Conservation (phyloP, 306 rosid species). For the Cucumis sativus region DNA sequence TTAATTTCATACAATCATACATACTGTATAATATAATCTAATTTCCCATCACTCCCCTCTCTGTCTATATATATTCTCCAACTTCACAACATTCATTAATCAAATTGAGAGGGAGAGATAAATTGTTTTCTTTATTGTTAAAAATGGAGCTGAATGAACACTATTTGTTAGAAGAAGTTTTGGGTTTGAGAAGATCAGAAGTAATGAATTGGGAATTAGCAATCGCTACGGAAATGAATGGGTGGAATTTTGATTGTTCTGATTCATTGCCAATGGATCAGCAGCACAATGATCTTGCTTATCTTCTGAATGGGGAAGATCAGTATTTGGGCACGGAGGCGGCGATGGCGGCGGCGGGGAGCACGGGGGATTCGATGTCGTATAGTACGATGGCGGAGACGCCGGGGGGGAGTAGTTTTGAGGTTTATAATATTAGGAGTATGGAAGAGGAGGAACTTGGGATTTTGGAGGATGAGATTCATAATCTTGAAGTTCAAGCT, state of each 20-base stretch:
- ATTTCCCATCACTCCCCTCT: neutral
- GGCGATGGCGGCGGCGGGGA: slow-evolving; percentile 22
- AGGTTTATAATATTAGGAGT: slow-evolving; percentile 13
- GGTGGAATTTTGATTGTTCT: slow-evolving; percentile 24
- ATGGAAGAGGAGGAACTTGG: slow-evolving; percentile 39
- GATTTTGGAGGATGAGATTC: slow-evolving; percentile 34
- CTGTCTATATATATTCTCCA: neutral
- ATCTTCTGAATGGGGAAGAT: slow-evolving; percentile 17
- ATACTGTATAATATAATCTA: neutral
- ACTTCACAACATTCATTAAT: neutral
- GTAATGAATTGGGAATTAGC: slow-evolving; percentile 3
- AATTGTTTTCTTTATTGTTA: too few relatives aligned
- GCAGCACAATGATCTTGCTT: slow-evolving; percentile 8
- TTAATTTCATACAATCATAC: neutral
- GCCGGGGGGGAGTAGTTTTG: slow-evolving; percentile 24
- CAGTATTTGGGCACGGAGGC: slow-evolving; percentile 15
- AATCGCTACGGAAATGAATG: slow-evolving; percentile 25
- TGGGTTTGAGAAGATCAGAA: slow-evolving; percentile 27
- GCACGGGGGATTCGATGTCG: slow-evolving; percentile 22
- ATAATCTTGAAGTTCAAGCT: slow-evolving; percentile 32
- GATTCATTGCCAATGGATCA: slow-evolving; percentile 10
- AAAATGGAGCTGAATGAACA: slow-evolving; percentile 20
- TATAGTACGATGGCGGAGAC: neutral
- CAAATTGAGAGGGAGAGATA: neutral
- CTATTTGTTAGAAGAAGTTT: slow-evolving; percentile 39